These are phyloP conservation scores for Naematelia encephala DNA, from an alignment of 768 basidiomycete genomes.

Conservation along the genomic window DNA sequence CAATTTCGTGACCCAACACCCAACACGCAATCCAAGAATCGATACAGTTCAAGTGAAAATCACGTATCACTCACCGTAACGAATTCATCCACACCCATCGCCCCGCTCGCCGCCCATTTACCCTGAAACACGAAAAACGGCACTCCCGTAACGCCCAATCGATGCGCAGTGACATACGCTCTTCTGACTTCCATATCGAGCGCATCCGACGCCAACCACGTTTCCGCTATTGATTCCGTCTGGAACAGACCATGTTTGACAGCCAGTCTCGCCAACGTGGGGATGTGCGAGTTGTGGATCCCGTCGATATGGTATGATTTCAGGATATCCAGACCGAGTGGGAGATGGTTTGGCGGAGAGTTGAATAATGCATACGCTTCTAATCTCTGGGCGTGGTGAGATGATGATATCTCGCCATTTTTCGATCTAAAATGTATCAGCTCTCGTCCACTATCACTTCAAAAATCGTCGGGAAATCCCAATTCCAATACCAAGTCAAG, in stretches of 20 bases:
- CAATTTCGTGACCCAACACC: background rate
- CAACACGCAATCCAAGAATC: background rate
- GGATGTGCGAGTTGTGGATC: constrained; percentile 22
- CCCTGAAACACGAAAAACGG: constrained; percentile 41
- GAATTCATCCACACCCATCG: constrained; percentile 36
- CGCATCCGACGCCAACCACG: constrained; percentile 25
- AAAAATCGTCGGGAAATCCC: background rate
- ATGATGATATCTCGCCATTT: constrained; percentile 14
- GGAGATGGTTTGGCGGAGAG: constrained; percentile 17
- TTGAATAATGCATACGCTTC: constrained; percentile 19
- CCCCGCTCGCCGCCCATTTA: constrained; percentile 34
- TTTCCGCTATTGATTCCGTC: constrained; percentile 7
- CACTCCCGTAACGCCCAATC: constrained; percentile 34
- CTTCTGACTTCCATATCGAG: constrained; percentile 28
- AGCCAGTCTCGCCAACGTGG: constrained; percentile 15
- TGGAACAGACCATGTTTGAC: constrained; percentile 25
- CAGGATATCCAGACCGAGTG: constrained; percentile 29
- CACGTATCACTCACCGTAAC: constrained; percentile 25
- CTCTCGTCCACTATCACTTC: background rate
- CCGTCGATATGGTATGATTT: constrained; percentile 15
- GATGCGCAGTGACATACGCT: constrained; percentile 22
- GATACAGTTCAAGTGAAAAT: background rate
- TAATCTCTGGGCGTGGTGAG: constrained; percentile 30
- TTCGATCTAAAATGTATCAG: background rate
- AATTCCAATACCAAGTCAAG: background rate